Conservation (phyloP, 1,284 basidiomycete genomes). For the Singerocomus inundabilis region DNA sequence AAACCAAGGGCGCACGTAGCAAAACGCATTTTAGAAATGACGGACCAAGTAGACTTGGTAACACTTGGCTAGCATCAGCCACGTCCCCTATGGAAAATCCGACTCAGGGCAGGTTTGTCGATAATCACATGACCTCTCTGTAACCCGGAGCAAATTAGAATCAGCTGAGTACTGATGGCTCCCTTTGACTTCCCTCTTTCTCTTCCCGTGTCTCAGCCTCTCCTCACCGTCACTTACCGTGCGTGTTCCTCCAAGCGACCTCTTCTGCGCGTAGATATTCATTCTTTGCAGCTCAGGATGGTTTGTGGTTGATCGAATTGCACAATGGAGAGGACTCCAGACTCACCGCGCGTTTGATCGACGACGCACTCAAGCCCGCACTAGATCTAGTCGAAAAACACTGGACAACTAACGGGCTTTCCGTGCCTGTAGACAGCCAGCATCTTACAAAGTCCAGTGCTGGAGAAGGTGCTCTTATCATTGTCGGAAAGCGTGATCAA, state of each 20-base stretch:
- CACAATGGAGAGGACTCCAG: constrained; percentile 78
- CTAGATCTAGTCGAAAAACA: constrained; percentile 76
- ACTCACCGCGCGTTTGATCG: constrained; percentile 59
- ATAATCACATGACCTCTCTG: constrained; percentile 19
- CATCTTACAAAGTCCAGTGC: constrained; percentile 36
- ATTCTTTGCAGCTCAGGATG: constrained; percentile 48
- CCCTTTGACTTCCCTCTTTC: constrained; percentile 36
- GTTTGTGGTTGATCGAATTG: constrained; percentile 73
- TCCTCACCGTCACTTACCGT: constrained; percentile 68
- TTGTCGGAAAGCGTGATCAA: constrained; percentile 70
- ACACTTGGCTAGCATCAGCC: constrained; percentile 6
- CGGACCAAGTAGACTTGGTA: neutral
- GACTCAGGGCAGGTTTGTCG: constrained; percentile 25
- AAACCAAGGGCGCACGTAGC: constrained; percentile 16
- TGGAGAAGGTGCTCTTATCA: constrained; percentile 68
- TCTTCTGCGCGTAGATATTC: neutral
- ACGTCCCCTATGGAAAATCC: constrained; percentile 22
- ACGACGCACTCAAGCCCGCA: constrained; percentile 66
- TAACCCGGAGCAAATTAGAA: too few relatives aligned
- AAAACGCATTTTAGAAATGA: constrained; percentile 24
- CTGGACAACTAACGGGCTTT: constrained; percentile 64
- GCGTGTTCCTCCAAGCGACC: constrained; percentile 25
- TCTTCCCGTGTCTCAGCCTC: constrained; percentile 46
- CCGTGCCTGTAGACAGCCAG: constrained; percentile 30
- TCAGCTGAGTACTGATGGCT: constrained; percentile 11